These are phyloP conservation scores for Annona cherimola DNA, from an alignment of 164 flowering plant species.

Conservation along the genomic window DNA sequence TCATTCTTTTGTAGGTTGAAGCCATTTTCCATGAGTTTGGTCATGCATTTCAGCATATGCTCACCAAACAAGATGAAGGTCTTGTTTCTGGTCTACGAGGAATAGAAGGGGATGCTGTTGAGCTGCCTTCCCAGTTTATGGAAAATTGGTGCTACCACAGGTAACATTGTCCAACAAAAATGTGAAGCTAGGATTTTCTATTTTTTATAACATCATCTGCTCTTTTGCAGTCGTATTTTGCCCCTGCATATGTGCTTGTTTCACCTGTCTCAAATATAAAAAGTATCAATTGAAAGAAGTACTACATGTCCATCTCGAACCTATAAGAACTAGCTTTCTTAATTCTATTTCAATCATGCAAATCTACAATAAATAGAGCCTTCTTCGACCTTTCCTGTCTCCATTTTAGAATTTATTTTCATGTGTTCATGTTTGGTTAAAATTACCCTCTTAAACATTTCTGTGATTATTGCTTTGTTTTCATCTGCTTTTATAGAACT, in stretches of 20 bases:
- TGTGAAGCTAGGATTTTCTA: background rate
- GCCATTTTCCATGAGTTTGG: conserved; percentile 99
- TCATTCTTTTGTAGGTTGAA: conserved; percentile 63
- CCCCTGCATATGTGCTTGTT: no score
- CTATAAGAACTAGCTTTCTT: no score
- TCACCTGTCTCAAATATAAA: no score
- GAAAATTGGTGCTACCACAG: conserved; percentile 99
- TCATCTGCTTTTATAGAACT: conserved; percentile 41
- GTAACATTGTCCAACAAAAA: conserved; percentile 27
- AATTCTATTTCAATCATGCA: no score
- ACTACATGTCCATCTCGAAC: no score
- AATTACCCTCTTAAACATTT: background rate
- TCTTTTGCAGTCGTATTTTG: no score
- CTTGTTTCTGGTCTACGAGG: conserved; percentile 90
- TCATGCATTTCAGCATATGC: conserved; percentile 98
- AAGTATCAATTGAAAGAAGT: no score
- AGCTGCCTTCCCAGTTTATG: conserved; percentile 97
- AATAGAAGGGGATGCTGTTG: conserved; percentile 99
- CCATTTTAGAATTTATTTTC: no score
- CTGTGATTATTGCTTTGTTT: background rate
- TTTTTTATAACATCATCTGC: no score
- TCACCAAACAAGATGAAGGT: conserved; percentile 94
- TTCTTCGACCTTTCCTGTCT: no score
- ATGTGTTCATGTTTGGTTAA: background rate
- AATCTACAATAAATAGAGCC: no score